Conservation (phyloP, 2,329 filamentous ascomycete species). For the Knufia petricola region DNA sequence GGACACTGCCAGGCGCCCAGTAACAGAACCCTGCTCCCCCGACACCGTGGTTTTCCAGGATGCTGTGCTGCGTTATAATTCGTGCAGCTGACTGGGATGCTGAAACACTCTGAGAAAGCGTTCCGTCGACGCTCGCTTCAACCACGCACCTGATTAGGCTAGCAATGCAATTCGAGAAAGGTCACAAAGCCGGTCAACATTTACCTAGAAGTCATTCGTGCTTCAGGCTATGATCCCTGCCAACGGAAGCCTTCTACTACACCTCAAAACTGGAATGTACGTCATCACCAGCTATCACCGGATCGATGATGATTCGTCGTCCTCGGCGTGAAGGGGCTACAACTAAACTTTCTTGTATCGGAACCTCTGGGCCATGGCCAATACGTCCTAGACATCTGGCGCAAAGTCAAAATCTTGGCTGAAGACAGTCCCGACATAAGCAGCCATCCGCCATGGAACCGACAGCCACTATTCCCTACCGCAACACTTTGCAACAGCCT, state of each 20-base stretch:
- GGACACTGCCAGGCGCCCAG: too few relatives aligned
- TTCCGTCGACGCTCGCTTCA: too few relatives aligned
- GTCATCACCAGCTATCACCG: neutral
- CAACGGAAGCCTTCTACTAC: conserved; percentile 9
- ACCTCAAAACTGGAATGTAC: conserved; percentile 9
- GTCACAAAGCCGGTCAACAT: neutral
- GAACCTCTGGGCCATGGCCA: too few relatives aligned
- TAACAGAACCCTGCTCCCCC: too few relatives aligned
- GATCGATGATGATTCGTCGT: neutral
- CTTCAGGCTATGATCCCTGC: neutral
- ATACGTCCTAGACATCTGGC: conserved; percentile 2
- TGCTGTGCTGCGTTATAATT: too few relatives aligned
- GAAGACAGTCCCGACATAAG: conserved; percentile 17
- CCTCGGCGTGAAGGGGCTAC: neutral
- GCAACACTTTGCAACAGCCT: neutral
- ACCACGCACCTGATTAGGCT: neutral
- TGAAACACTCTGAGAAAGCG: too few relatives aligned
- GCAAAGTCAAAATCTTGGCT: conserved; percentile 3
- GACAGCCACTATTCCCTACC: neutral
- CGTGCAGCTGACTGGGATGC: too few relatives aligned
- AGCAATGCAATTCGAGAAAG: neutral
- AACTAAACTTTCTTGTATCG: neutral
- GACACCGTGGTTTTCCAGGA: too few relatives aligned
- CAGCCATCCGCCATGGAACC: conserved; percentile 24
- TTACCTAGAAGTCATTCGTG: neutral